These are phyloP conservation scores for Yamadazyma membranifaciens DNA, from an alignment of 1,139 yeast genomes.

Conservation along the genomic window DNA sequence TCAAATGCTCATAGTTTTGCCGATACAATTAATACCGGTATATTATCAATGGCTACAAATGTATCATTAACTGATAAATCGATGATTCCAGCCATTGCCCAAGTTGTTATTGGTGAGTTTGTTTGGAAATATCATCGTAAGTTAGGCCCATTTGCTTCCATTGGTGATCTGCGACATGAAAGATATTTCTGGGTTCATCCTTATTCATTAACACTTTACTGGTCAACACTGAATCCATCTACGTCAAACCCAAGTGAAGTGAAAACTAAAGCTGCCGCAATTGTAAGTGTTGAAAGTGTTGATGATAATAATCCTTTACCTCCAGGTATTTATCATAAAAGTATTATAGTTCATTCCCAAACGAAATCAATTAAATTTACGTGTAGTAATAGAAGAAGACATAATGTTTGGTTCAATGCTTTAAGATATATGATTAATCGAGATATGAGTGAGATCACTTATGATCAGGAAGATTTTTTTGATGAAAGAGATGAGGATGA, in stretches of 20 bases:
- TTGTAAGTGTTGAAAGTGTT: slow-evolving; percentile 73
- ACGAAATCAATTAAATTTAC: slow-evolving; percentile 73
- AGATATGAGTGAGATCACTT: slow-evolving; percentile 58
- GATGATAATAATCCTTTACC: slow-evolving; percentile 88
- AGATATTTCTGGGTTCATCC: slow-evolving; percentile 98
- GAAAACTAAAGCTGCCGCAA: slow-evolving; percentile 79
- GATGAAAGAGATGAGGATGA: slow-evolving; percentile 18
- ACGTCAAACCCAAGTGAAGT: slow-evolving; percentile 63
- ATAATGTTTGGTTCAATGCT: slow-evolving; percentile 89
- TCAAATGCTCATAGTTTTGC: slow-evolving; percentile 22
- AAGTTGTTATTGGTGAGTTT: slow-evolving; percentile 90
- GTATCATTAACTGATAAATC: slow-evolving; percentile 69
- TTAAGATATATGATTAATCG: slow-evolving; percentile 73
- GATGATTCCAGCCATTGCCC: slow-evolving; percentile 86
- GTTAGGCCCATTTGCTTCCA: slow-evolving; percentile 69
- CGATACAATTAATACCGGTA: slow-evolving; percentile 35
- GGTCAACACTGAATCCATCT: slow-evolving; percentile 85
- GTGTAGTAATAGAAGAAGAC: slow-evolving; percentile 84
- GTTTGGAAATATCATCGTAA: slow-evolving; percentile 82
- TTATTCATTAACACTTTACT: slow-evolving; percentile 82
- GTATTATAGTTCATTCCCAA: slow-evolving; percentile 73
- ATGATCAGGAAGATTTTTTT: slow-evolving; percentile 34
- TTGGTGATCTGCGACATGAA: slow-evolving; percentile 82
- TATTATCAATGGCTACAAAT: slow-evolving; percentile 63
- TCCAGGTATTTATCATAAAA: slow-evolving; percentile 83